Evolutionary conservation across 1,139 yeast genomes (phyloP), one percentile per base, ranked within the genome.

Genomic region (Hemisphaericaspora lyxosophila): DNA sequence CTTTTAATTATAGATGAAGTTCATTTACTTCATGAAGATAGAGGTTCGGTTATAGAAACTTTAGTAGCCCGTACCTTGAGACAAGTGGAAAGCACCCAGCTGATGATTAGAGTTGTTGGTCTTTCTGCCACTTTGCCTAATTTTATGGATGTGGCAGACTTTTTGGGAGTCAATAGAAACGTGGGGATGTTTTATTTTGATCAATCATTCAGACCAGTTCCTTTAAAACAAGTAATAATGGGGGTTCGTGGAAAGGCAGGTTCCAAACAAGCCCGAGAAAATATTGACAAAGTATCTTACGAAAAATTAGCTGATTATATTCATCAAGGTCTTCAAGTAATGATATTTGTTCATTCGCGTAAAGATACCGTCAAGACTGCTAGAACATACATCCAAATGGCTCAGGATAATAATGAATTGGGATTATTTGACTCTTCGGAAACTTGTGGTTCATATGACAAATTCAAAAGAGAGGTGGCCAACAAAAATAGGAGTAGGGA

Each of bases 11-110:
- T 92, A 47, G 99, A 92, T 70, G 99, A 92, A 64, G 97, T 92
- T 0, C 99, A 92, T 72, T 69, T 92, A 52, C 73, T 92, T 44
- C 97, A 94, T 55, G 99, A 92, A 75, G 99, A 94, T 44, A 79
- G 98, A 65, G 99, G 99, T 47, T 88, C 97, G 3, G 98, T 92
- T 7, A 87, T 92, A 43, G 99, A 92, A 59, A 88, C 97, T 0
- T 70, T 92, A 43, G 97, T 92, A 7, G 97, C 98, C 0, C 78
- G 99, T 60, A 94, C 98, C 0, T 71, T 90, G 45, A 71, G 98
- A 44, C 97, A 90, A 55, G 97, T 92, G 6, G 97, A 92, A 59
- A 80, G 95, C 44, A 78, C 94, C 0, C 98, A 92, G 57, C 83
- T 86, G 44, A 85, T 90, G 94, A 92, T 94, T 42, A 71, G 98